phyloP scores from a whole-genome alignment of 1,284 basidiomycete genomes.

The Cutaneotrichosporon cyanovorans region DNA sequence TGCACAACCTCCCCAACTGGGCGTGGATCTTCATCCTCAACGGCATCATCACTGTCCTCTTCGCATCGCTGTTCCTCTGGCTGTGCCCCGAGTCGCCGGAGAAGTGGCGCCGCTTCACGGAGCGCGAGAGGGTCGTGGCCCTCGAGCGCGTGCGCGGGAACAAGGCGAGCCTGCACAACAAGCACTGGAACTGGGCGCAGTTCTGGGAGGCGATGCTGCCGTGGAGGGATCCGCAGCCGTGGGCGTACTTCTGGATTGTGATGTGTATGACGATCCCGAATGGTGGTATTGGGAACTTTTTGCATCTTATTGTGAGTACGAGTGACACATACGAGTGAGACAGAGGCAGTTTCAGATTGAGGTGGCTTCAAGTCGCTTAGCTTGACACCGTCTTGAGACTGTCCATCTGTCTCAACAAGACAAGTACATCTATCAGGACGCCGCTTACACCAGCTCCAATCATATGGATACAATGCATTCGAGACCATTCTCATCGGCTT shows the following conservation, averaged over 20 bases:
- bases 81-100: slow-evolving; percentile 33
- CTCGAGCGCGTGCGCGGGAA: slow-evolving; percentile 35
- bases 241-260: slow-evolving; percentile 15
- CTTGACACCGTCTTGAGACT: no score
- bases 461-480: slow-evolving; percentile 30
- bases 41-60: slow-evolving; percentile 30
- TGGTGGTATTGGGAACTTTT: slow-evolving; percentile 23
- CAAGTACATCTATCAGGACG: neutral
- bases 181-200: slow-evolving; percentile 35
- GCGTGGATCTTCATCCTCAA: slow-evolving; percentile 37
- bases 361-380: no score
- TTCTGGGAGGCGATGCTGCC: slow-evolving; percentile 30
- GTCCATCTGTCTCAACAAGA: no score
- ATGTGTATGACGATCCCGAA: slow-evolving; percentile 22
- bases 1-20: slow-evolving; percentile 21
- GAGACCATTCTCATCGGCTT: slow-evolving; percentile 33
- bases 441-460: slow-evolving; percentile 21
- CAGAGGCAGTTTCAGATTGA: no score
- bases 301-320: slow-evolving; percentile 20
- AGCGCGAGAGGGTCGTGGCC: slow-evolving; percentile 26
- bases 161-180: slow-evolving; percentile 27
- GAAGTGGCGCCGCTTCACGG: slow-evolving; percentile 20
- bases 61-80: slow-evolving; percentile 24
- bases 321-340: no score
- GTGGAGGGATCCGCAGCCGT: slow-evolving; percentile 29